phyloP scores from a whole-genome alignment of 2,329 filamentous ascomycete genomes.

The Pseudogymnoascus sp. region DNA sequence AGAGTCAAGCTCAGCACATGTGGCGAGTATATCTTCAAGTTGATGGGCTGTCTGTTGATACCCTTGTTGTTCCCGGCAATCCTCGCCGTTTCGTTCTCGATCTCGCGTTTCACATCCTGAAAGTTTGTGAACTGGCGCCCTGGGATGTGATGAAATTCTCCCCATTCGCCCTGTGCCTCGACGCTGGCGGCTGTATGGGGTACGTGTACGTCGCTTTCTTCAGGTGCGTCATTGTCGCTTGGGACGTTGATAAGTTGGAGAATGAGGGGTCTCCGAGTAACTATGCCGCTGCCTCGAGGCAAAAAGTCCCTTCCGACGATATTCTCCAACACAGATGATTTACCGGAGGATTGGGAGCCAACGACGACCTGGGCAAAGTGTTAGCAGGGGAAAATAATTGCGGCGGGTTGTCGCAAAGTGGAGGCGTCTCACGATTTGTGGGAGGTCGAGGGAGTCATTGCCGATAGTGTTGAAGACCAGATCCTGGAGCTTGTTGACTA shows the following conservation, averaged over 20 bases:
- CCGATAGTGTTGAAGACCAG: conserved; percentile 99
- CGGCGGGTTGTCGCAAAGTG: not conserved
- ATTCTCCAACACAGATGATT: conserved; percentile 97
- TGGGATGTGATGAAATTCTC: conserved; percentile 92
- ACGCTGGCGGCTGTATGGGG: conserved; percentile 74
- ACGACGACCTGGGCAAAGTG: conserved; percentile 70
- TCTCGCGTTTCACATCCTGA: conserved; percentile 86
- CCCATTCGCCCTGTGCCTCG: conserved; percentile 65
- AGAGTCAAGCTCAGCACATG: conserved; percentile 93
- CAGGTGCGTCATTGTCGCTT: conserved; percentile 61
- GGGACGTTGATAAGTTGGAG: conserved; percentile 97
- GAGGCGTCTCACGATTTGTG: conserved; percentile 74
- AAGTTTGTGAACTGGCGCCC: conserved; percentile 88
- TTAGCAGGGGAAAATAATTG: conserved; percentile 15
- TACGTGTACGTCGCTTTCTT: conserved; percentile 56
- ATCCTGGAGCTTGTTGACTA: conserved; percentile 97
- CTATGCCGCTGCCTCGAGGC: conserved; percentile 91
- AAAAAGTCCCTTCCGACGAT: conserved; percentile 97
- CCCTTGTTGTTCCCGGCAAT: conserved; percentile 97
- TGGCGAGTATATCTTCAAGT: conserved; percentile 96
- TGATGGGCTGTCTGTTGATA: conserved; percentile 95
- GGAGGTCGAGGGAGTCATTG: conserved; percentile 93
- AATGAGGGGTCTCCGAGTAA: conserved; percentile 87
- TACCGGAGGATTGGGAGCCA: conserved; percentile 94
- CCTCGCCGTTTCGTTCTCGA: conserved; percentile 90